Evolutionary conservation across 2,329 filamentous ascomycete genomes (phyloP), one percentile per base, ranked within the genome.

Genomic region (Diplodia corticola): DNA sequence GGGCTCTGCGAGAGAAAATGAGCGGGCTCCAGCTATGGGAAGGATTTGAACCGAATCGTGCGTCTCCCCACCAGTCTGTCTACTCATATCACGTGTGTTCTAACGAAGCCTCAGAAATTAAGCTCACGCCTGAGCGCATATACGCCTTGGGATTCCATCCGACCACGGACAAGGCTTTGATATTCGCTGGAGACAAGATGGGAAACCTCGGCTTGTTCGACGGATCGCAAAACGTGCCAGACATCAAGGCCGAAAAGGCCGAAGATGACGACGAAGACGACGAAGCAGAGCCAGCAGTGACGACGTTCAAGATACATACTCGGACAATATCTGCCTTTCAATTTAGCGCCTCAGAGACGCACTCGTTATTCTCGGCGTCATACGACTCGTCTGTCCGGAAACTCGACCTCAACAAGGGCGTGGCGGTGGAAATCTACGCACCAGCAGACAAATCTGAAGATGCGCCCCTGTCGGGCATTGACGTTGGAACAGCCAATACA

Each of bases 161-260:
- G 0, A 93, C 89, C 0, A 83, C 88, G 67, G 88, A 93, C 2
- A 98, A 98, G 73, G 88, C 93, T 0, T 82, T 99, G 2, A 85
- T 98, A 1, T 96, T 99, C 74, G 94, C 94, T 0, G 94, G 94
- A 12, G 95, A 99, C 73, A 99, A 99, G 76, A 85, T 96, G 70
- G 94, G 95, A 1, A 91, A 92, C 26, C 83, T 98, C 67, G 95
- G 95, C 0, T 87, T 99, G 0, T 94, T 97, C 64, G 94, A 99
- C 74, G 93, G 89, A 1, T 93, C 91, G 0, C 92, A 96, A 70
- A 85, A 85, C 2, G 80, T 81, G 2, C 73, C 84, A 4, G 80
- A 82, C 68, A 77, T 83, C 60, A 79, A 82, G 35, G 77, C 76
- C 17, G 87, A 88, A 66, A 86, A 87, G 9, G 88, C 91, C 4